Percentiles rank a stretch among this genome's conserved stretches.
These are phyloP conservation scores for Hyphopichia fennica DNA, from an alignment of 1,139 yeast genomes.

Conservation along the genomic window DNA sequence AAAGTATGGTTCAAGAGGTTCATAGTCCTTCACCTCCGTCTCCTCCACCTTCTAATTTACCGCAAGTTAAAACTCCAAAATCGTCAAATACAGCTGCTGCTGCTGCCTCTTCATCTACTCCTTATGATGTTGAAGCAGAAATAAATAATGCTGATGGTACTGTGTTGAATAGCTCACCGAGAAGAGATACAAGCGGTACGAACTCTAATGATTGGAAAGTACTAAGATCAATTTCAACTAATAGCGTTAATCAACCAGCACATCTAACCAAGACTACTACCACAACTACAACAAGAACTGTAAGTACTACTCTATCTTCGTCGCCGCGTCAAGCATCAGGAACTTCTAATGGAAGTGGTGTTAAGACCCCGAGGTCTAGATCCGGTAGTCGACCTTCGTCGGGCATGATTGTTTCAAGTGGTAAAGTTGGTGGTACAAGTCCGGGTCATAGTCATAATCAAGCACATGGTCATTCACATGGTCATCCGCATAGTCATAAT, in stretches of 20 bases:
- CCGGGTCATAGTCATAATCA: constrained; percentile 9
- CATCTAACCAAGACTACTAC: constrained; percentile 50
- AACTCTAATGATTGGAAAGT: constrained; percentile 36
- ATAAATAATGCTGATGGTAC: constrained; percentile 6
- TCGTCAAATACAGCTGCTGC: background rate
- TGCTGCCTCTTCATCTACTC: background rate
- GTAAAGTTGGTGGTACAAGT: background rate
- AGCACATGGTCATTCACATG: constrained; percentile 11
- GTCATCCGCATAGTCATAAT: constrained; percentile 5
- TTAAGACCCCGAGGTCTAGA: constrained; percentile 37
- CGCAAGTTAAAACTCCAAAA: background rate
- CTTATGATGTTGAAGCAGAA: constrained; percentile 12
- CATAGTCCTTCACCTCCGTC: constrained; percentile 14
- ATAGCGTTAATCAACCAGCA: constrained; percentile 33
- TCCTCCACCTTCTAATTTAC: constrained; percentile 1
- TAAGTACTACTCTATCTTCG: constrained; percentile 46
- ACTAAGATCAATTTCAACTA: constrained; percentile 43
- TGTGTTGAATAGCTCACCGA: constrained; percentile 19
- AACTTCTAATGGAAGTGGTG: constrained; percentile 9
- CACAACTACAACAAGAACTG: constrained; percentile 50
- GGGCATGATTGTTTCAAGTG: constrained; percentile 13
- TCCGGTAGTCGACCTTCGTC: constrained; percentile 31
- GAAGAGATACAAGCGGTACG: constrained; percentile 17
- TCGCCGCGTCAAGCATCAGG: constrained; percentile 39
- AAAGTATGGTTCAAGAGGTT: constrained; percentile 26